Evolutionary conservation across 768 basidiomycete species (phyloP).

Genomic region (Boletus tomentosulus): DNA sequence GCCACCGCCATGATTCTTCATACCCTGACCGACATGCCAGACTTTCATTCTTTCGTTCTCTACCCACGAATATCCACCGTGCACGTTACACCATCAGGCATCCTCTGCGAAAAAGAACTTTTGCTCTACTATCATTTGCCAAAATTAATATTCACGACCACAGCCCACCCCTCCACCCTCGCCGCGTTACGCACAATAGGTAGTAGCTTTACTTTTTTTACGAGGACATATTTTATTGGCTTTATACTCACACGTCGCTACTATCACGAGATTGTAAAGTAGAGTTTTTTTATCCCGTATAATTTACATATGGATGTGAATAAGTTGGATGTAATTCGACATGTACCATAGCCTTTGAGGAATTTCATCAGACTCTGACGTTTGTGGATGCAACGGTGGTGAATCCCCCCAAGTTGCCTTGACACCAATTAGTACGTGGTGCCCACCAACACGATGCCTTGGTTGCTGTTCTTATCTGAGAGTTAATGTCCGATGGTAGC

Average conservation of each 20-base stretch:
- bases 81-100: slow-evolving; percentile 2
- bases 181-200: slow-evolving; percentile 12
- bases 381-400: background rate
- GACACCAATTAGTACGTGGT: background rate
- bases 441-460: background rate
- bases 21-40: background rate
- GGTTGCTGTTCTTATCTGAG: background rate
- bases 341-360: background rate
- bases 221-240: slow-evolving; percentile 29
- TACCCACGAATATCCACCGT: slow-evolving; percentile 1
- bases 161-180: slow-evolving; percentile 3
- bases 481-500: background rate
- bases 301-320: slow-evolving; percentile 8
- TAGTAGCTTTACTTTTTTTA: slow-evolving; percentile 19
- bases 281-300: slow-evolving; percentile 6
- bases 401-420: background rate
- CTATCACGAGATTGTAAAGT: slow-evolving; percentile 14
- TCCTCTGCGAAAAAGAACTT: slow-evolving; percentile 5
- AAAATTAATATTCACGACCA: slow-evolving; percentile 2
- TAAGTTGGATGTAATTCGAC: background rate
- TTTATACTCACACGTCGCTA: slow-evolving; percentile 18
- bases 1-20: slow-evolving; percentile 9
- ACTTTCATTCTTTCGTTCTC: background rate
- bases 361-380: background rate
- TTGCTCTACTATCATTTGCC: slow-evolving; percentile 3